Conservation (phyloP, 345 rosid species). For the Populus davidiana region DNA sequence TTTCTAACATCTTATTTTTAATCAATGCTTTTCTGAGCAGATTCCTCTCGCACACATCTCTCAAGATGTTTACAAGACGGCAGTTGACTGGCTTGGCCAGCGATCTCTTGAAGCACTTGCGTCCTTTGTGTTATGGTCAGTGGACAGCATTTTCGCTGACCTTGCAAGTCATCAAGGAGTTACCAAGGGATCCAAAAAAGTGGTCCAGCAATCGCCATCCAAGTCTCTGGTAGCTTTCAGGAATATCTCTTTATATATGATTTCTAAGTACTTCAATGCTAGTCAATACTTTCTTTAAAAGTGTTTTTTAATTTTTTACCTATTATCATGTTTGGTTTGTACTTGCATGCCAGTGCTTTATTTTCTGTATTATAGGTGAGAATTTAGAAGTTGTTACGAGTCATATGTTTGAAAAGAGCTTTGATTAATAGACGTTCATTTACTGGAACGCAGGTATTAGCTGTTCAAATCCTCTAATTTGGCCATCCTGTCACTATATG, state of each 20-base stretch:
- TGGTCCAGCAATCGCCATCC: constrained; percentile 6
- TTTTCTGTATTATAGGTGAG: not conserved
- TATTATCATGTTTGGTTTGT: not conserved
- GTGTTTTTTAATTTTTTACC: too few relatives aligned
- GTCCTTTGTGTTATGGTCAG: constrained; percentile 11
- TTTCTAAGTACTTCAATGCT: not conserved
- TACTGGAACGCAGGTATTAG: not conserved
- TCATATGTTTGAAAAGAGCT: not conserved
- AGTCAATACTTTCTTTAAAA: not conserved
- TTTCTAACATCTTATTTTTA: not conserved
- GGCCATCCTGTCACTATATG: not conserved
- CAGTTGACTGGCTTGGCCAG: constrained; percentile 12
- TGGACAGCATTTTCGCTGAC: constrained; percentile 4
- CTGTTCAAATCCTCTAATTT: not conserved
- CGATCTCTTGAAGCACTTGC: constrained; percentile 8
- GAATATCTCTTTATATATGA: not conserved
- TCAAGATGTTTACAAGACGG: constrained; percentile 9
- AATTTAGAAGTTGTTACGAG: not conserved
- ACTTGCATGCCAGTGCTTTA: not conserved
- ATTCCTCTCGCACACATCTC: not conserved
- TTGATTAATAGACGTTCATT: not conserved
- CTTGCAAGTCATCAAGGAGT: constrained; percentile 1
- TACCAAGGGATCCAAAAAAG: constrained; percentile 12
- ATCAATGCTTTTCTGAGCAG: not conserved
- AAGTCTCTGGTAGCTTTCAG: constrained; percentile 9